Evolutionary conservation across 495 filamentous ascomycete genomes (phyloP).

Genomic region (Diplogelasinospora grovesii): DNA sequence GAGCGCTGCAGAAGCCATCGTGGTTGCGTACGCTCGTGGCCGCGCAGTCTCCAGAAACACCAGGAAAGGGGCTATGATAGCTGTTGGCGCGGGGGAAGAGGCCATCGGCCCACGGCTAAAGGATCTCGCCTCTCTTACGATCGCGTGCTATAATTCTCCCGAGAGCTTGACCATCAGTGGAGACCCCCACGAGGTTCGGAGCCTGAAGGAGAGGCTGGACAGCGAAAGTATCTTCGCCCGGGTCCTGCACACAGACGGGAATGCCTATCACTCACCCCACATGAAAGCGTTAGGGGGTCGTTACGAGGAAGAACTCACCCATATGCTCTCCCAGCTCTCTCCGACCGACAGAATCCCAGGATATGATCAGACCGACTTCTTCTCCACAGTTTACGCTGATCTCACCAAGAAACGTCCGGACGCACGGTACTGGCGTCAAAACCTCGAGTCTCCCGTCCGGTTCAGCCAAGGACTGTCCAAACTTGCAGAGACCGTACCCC

Average conservation of each 20-base stretch:
- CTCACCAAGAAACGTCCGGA: slow-evolving; percentile 15
- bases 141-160: slow-evolving; percentile 38
- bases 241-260: slow-evolving; percentile 38
- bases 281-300: slow-evolving; percentile 41
- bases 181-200: slow-evolving; percentile 31
- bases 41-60: slow-evolving; percentile 22
- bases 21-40: slow-evolving; percentile 39
- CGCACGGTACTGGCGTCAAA: slow-evolving; percentile 50
- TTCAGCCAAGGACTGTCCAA: slow-evolving; percentile 46
- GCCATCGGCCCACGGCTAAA: no score
- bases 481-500: slow-evolving; percentile 27
- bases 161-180: slow-evolving; percentile 36
- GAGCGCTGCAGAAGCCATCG: slow-evolving; percentile 38
- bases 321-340: no score
- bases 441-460: slow-evolving; percentile 50
- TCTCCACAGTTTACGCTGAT: slow-evolving; percentile 34
- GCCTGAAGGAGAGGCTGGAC: slow-evolving; percentile 16
- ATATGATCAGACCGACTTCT: slow-evolving; percentile 25
- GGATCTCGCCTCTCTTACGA: no score
- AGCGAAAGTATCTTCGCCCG: slow-evolving; percentile 36
- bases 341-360: no score
- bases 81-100: slow-evolving; percentile 24
- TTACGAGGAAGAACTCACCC: no score
- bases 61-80: slow-evolving; percentile 35
- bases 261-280: slow-evolving; percentile 58